Percentiles rank a stretch among this genome's conserved stretches.
Evolutionary conservation across 352 stramenopile species (phyloP).

Genomic region (Globisporangium viniferum): DNA sequence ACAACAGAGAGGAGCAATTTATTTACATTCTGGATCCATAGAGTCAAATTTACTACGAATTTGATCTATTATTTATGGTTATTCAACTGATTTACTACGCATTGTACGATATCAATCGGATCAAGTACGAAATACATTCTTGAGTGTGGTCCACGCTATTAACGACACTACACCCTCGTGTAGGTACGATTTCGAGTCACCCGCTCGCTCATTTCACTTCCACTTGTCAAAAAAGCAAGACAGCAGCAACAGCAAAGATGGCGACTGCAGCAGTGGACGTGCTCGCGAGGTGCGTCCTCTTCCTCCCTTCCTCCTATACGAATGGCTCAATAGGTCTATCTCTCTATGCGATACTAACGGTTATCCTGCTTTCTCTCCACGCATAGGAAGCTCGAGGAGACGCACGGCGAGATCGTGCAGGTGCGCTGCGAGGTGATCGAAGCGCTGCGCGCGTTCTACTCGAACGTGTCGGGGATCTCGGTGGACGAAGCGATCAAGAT

Average conservation of each 20-base stretch:
- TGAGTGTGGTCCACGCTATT: neutral
- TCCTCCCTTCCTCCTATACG: no score
- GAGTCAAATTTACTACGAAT: neutral
- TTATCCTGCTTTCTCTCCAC: neutral
- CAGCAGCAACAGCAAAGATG: slow-evolving; percentile 8
- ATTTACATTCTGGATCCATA: neutral
- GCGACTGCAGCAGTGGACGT: slow-evolving; percentile 17
- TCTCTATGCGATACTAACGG: neutral
- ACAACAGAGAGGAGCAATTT: neutral
- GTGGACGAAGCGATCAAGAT: slow-evolving; percentile 58
- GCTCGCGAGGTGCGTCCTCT: slow-evolving; percentile 17
- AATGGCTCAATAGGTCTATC: no score
- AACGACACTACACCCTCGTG: neutral
- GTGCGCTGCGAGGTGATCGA: slow-evolving; percentile 56
- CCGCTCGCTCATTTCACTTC: slow-evolving; percentile 1
- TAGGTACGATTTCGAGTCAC: slow-evolving; percentile 20
- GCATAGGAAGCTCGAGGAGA: slow-evolving; percentile 63
- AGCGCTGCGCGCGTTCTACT: slow-evolving; percentile 65
- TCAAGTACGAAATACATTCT: neutral
- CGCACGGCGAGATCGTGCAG: slow-evolving; percentile 54
- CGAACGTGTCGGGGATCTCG: slow-evolving; percentile 48
- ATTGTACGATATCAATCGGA: neutral
- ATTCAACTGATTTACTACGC: no score
- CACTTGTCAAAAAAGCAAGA: slow-evolving; percentile 8
- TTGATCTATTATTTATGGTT: no score